Conservation (phyloP, 495 filamentous ascomycete genomes). For the Hypoxylon fragiforme region DNA sequence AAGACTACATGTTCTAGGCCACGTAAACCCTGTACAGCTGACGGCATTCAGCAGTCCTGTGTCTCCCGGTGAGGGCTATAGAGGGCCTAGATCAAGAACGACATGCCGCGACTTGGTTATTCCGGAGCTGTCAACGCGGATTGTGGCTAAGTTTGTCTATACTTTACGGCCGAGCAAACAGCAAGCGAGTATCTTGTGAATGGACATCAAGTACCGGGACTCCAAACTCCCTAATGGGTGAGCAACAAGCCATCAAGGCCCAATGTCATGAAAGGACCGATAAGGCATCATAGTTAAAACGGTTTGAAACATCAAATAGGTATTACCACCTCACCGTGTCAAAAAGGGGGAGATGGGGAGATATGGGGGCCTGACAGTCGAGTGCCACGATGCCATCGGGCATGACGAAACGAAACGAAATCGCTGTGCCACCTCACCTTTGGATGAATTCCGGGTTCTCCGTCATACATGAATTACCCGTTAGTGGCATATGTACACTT, state of each 20-base stretch:
- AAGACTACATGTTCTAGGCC: slow-evolving; percentile 28
- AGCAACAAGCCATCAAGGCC: slow-evolving; percentile 1
- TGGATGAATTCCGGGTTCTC: slow-evolving; percentile 22
- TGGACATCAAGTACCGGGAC: slow-evolving; percentile 4
- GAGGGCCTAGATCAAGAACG: slow-evolving; percentile 30
- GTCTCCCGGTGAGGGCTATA: slow-evolving; percentile 21
- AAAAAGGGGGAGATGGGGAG: slow-evolving; percentile 20
- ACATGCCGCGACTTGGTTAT: slow-evolving; percentile 15
- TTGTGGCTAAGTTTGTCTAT: slow-evolving; percentile 27
- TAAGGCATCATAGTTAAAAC: slow-evolving; percentile 31
- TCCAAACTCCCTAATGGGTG: slow-evolving; percentile 6
- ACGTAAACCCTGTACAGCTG: slow-evolving; percentile 33
- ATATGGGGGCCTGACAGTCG: slow-evolving; percentile 17
- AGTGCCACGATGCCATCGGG: slow-evolving; percentile 35
- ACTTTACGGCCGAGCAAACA: slow-evolving; percentile 33
- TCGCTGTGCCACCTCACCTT: slow-evolving; percentile 31
- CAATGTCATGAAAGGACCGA: slow-evolving; percentile 28
- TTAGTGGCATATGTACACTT: slow-evolving; percentile 14
- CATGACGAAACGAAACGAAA: slow-evolving; percentile 37
- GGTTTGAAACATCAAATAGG: slow-evolving; percentile 33
- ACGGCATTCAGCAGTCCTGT: slow-evolving; percentile 34
- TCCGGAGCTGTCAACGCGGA: slow-evolving; percentile 13
- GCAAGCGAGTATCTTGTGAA: slow-evolving; percentile 16
- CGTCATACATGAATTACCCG: slow-evolving; percentile 18
- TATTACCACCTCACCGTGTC: slow-evolving; percentile 26